Percentiles rank a stretch among this genome's conserved stretches.
phyloP scores from a whole-genome alignment of 1,284 basidiomycete species.

The Golubevia pallescens region DNA sequence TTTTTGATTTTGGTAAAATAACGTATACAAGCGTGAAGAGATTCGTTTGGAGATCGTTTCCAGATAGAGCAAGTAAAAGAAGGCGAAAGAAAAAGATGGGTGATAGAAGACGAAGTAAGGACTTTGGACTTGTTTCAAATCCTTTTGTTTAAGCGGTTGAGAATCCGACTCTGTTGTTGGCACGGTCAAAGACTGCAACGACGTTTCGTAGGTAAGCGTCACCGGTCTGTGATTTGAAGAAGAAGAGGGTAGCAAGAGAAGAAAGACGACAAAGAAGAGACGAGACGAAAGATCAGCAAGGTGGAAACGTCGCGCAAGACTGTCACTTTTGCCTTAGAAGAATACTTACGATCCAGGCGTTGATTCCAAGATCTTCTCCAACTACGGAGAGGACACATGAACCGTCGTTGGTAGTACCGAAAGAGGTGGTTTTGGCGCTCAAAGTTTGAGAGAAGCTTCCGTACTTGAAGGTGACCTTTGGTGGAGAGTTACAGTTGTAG shows the following conservation, averaged over 20 bases:
- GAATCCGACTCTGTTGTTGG: conserved; percentile 56
- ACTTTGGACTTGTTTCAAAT: neutral
- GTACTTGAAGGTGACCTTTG: conserved; percentile 44
- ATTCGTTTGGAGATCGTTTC: too few relatives aligned
- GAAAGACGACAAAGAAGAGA: too few relatives aligned
- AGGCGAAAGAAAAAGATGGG: neutral
- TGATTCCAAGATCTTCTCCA: conserved; percentile 33
- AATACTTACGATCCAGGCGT: conserved; percentile 56
- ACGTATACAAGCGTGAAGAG: too few relatives aligned
- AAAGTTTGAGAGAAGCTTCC: conserved; percentile 38
- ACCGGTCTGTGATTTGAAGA: conserved; percentile 17
- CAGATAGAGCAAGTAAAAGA: neutral
- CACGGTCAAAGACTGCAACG: conserved; percentile 49
- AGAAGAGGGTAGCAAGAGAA: too few relatives aligned
- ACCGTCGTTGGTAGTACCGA: conserved; percentile 42
- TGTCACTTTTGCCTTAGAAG: too few relatives aligned
- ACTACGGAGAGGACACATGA: conserved; percentile 45
- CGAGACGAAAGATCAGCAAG: too few relatives aligned
- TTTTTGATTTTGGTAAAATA: too few relatives aligned
- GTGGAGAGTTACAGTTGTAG: conserved; percentile 44
- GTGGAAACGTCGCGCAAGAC: too few relatives aligned
- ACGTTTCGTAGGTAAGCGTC: conserved; percentile 36
- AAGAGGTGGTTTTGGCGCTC: conserved; percentile 24
- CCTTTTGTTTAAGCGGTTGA: conserved; percentile 17
- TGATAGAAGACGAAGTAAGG: neutral